Percentiles rank a stretch among this genome's conserved stretches.
These are phyloP conservation scores for Sporisorium scitamineum DNA, from an alignment of 1,284 basidiomycete genomes.

Conservation along the genomic window DNA sequence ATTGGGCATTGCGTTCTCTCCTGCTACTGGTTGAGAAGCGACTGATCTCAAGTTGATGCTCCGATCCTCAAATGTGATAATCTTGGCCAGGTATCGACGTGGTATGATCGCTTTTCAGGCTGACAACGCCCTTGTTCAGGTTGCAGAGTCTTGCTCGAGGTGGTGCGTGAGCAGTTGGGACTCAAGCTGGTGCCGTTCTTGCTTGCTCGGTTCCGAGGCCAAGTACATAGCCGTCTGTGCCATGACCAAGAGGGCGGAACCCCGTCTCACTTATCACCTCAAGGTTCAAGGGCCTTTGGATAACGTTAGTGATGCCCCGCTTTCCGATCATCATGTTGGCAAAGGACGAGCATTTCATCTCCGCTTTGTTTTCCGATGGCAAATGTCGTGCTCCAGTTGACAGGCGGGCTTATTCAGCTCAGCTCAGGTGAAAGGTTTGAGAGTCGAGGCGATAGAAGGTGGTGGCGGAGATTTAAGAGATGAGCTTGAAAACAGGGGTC, in stretches of 20 bases:
- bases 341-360: too few species aligned
- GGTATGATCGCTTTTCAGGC: background rate
- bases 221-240: background rate
- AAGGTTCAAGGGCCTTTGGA: too few species aligned
- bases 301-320: too few species aligned
- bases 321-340: too few species aligned
- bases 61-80: background rate
- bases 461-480: background rate
- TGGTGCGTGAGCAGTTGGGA: background rate
- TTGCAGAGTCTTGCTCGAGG: background rate
- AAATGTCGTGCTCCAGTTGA: background rate
- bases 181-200: too few species aligned
- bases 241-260: background rate
- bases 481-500: background rate
- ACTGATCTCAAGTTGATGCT: background rate
- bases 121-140: background rate
- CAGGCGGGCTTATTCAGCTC: background rate
- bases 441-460: background rate
- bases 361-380: background rate
- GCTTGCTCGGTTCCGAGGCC: slow-evolving; percentile 1
- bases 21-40: background rate
- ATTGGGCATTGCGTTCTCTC: background rate
- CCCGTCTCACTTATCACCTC: background rate
- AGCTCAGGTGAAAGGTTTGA: background rate
- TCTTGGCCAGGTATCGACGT: background rate